phyloP scores from a whole-genome alignment of 805 yeast genomes.

The Yamadazyma kitorensis region DNA sequence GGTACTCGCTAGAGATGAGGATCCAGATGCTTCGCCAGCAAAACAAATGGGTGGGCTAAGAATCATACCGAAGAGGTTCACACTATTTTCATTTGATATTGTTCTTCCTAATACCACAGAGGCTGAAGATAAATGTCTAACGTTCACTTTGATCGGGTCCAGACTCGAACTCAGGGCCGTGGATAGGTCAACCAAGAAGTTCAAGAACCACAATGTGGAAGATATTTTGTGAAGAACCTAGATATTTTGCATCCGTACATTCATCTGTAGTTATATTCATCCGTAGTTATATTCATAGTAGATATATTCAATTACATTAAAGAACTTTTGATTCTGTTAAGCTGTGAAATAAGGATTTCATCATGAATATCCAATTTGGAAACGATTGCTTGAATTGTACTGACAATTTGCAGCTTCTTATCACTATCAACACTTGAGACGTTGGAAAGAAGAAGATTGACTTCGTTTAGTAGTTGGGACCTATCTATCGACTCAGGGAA shows the following conservation, averaged over 20 bases:
- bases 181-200: slow-evolving; percentile 82
- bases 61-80: slow-evolving; percentile 64
- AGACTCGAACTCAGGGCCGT: slow-evolving; percentile 70
- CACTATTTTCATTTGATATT: slow-evolving; percentile 55
- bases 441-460: slow-evolving; percentile 7
- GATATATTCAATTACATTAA: too few relatives aligned
- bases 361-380: neutral
- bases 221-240: slow-evolving; percentile 46
- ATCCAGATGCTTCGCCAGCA: slow-evolving; percentile 22
- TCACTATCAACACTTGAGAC: too few relatives aligned
- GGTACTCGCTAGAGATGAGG: slow-evolving; percentile 44
- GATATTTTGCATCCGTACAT: too few relatives aligned
- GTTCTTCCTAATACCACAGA: slow-evolving; percentile 15
- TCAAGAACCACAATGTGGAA: slow-evolving; percentile 74
- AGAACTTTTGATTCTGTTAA: neutral
- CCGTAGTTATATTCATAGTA: too few relatives aligned
- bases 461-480: slow-evolving; percentile 5
- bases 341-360: neutral
- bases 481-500: slow-evolving; percentile 13
- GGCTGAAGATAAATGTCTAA: slow-evolving; percentile 37
- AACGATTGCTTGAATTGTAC: slow-evolving; percentile 1
- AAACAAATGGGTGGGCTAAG: slow-evolving; percentile 59
- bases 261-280: too few relatives aligned
- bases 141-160: slow-evolving; percentile 73
- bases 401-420: too few relatives aligned